Evolutionary conservation across 2,329 filamentous ascomycete species (phyloP).

Genomic region (Hymenoscyphus fraxineus): DNA sequence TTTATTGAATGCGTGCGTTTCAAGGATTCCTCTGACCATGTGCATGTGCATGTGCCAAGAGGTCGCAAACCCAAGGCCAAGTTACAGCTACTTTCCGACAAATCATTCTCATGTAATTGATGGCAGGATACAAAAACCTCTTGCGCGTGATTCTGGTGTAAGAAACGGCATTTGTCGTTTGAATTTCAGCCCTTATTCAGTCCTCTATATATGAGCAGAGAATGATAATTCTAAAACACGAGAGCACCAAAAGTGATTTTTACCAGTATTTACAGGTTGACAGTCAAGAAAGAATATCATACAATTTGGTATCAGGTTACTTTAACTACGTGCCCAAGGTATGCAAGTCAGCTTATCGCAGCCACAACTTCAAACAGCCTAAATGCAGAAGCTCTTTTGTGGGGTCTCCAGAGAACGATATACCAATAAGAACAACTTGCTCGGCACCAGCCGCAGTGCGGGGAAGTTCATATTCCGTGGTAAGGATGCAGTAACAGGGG

Average conservation of each 20-base stretch:
- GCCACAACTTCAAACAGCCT: not conserved
- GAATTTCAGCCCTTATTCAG: not conserved
- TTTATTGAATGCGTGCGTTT: not conserved
- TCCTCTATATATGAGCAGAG: not conserved
- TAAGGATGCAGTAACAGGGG: not conserved
- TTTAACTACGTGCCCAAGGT: not conserved
- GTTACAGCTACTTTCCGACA: not conserved
- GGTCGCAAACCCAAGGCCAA: not conserved
- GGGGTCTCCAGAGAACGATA: not conserved
- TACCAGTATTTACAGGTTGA: not conserved
- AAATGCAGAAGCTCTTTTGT: not conserved
- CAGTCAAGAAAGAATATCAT: not conserved
- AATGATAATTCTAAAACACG: not conserved
- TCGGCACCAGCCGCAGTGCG: not conserved
- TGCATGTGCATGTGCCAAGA: not conserved
- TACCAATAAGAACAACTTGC: not conserved
- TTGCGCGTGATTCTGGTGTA: no score
- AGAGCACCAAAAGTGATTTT: not conserved
- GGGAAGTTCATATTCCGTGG: not conserved
- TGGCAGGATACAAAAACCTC: not conserved
- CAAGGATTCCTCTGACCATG: not conserved
- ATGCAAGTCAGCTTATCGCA: not conserved
- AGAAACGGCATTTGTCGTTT: no score
- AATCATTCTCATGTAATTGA: not conserved
- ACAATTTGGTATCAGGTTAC: not conserved